Percentiles rank a stretch among this genome's conserved stretches.
Evolutionary conservation across 306 rosid genomes (phyloP).

Genomic region (Cicer yamashitae): DNA sequence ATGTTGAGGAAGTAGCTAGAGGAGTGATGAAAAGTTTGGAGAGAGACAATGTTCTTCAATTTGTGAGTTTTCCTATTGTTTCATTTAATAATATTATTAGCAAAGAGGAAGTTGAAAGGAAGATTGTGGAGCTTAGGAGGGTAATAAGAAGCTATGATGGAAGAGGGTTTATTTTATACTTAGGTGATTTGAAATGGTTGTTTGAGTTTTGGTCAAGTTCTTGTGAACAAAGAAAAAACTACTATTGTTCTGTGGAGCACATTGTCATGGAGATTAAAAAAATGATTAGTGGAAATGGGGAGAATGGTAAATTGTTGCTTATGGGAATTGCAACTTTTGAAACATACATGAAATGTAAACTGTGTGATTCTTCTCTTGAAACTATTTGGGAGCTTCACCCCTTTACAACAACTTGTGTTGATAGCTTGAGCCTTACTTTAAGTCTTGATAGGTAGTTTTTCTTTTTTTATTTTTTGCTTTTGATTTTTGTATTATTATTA

Average conservation of each 20-base stretch:
- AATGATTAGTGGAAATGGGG: constrained; percentile 59
- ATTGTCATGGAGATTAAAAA: constrained; percentile 74
- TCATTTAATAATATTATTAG: constrained; percentile 59
- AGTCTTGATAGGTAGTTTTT: constrained; percentile 67
- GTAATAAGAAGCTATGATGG: constrained; percentile 62
- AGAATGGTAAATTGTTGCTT: constrained; percentile 60
- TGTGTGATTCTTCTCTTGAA: constrained; percentile 72
- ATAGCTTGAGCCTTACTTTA: constrained; percentile 72
- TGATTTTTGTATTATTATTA: neutral
- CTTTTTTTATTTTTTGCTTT: neutral
- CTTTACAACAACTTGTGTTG: constrained; percentile 64
- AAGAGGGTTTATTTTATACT: constrained; percentile 72
- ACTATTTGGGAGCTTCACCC: constrained; percentile 85
- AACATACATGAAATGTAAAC: constrained; percentile 68
- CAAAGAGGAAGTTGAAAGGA: constrained; percentile 70
- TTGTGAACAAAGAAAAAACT: constrained; percentile 53
- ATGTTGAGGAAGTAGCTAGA: constrained; percentile 53
- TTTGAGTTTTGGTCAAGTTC: constrained; percentile 71
- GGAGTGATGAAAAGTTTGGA: constrained; percentile 72
- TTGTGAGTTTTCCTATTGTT: constrained; percentile 68
- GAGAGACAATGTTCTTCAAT: constrained; percentile 59
- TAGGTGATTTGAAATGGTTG: constrained; percentile 80
- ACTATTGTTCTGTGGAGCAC: constrained; percentile 63
- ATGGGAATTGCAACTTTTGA: constrained; percentile 75
- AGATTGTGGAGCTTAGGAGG: constrained; percentile 66